These are phyloP conservation scores for Leccinum pallidistipes DNA, from an alignment of 1,284 basidiomycete genomes.

Conservation along the genomic window DNA sequence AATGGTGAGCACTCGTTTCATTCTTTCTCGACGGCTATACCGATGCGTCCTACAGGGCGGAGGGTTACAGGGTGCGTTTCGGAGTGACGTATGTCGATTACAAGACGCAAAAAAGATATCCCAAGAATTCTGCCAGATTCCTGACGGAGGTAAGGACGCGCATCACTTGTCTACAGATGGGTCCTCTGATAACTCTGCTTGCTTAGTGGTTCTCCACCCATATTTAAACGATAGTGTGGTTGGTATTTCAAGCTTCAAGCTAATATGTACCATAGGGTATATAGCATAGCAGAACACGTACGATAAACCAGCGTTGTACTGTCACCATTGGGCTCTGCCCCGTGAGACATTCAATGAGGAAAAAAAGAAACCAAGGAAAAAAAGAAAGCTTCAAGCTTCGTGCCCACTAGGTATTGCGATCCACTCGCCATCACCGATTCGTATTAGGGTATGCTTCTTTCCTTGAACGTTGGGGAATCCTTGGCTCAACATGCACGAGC, in stretches of 20 bases:
- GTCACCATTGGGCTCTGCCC: neutral
- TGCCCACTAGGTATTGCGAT: neutral
- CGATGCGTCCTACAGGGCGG: conserved; percentile 44
- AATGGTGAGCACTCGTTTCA: neutral
- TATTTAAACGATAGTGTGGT: neutral
- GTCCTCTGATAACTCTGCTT: neutral
- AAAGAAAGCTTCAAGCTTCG: neutral
- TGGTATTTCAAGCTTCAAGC: neutral
- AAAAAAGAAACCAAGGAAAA: neutral
- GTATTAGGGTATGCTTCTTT: neutral
- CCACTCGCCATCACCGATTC: neutral
- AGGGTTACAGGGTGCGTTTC: conserved; percentile 64
- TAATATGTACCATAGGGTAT: neutral
- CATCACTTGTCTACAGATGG: neutral
- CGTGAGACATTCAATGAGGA: neutral
- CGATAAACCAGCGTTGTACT: neutral
- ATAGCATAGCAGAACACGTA: neutral
- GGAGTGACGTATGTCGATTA: conserved; percentile 72
- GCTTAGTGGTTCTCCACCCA: conserved; percentile 7
- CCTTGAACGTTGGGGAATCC: neutral
- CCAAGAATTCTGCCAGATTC: conserved; percentile 67
- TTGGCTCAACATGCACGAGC: conserved; percentile 7
- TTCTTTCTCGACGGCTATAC: neutral
- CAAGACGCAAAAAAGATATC: conserved; percentile 65
- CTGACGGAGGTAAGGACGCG: conserved; percentile 40